These are phyloP conservation scores for Pichia norvegensis DNA, from an alignment of 1,139 yeast species.

Conservation along the genomic window DNA sequence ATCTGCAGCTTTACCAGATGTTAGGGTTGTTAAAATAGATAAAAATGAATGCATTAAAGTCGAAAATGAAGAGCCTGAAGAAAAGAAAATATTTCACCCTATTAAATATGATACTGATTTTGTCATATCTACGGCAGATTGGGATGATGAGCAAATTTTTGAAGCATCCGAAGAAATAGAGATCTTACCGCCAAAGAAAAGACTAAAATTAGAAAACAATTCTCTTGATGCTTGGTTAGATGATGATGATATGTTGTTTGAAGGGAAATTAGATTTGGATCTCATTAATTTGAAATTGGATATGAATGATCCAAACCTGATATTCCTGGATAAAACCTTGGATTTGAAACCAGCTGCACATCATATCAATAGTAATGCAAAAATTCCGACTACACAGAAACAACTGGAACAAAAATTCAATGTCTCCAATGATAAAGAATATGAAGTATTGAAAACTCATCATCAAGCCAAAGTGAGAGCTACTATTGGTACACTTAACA, in stretches of 20 bases:
- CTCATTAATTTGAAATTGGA: slow-evolving; percentile 50
- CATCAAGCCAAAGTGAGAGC: slow-evolving; percentile 90
- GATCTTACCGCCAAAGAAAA: slow-evolving; percentile 20
- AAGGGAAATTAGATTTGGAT: slow-evolving; percentile 50
- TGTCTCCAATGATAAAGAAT: slow-evolving; percentile 81
- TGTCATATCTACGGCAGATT: slow-evolving; percentile 68
- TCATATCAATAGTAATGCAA: slow-evolving; percentile 23
- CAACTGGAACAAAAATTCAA: slow-evolving; percentile 53
- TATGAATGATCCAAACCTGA: slow-evolving; percentile 77
- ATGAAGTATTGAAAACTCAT: slow-evolving; percentile 73
- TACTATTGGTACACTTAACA: slow-evolving; percentile 81
- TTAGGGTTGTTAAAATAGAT: slow-evolving; percentile 21
- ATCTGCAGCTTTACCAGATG: slow-evolving; percentile 9
- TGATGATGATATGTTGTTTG: slow-evolving; percentile 72
- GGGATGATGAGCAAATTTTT: slow-evolving; percentile 68
- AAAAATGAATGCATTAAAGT: slow-evolving; percentile 2
- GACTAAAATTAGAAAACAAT: slow-evolving; percentile 22
- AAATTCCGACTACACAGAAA: slow-evolving; percentile 44
- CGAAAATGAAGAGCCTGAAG: slow-evolving; percentile 14
- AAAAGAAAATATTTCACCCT: slow-evolving; percentile 31
- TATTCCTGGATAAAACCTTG: slow-evolving; percentile 46
- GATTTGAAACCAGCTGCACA: slow-evolving; percentile 11
- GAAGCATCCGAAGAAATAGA: slow-evolving; percentile 30
- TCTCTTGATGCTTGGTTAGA: slow-evolving; percentile 35
- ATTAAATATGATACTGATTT: slow-evolving; percentile 48